Evolutionary conservation across 495 filamentous ascomycete genomes (phyloP).

Genomic region (Physcia stellaris): DNA sequence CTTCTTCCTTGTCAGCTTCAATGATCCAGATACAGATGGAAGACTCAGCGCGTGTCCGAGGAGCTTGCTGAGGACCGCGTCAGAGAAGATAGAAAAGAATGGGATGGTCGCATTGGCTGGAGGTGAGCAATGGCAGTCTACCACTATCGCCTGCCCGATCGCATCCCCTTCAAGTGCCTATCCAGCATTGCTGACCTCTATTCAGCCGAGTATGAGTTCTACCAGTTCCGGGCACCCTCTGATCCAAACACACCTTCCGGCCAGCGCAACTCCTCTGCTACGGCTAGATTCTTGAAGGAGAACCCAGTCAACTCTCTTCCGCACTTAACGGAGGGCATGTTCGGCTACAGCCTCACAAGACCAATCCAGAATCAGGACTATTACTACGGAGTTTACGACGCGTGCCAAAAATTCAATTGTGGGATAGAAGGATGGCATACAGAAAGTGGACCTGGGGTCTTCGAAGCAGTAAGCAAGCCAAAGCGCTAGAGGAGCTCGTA

Average conservation of each 20-base stretch:
- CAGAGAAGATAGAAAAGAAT: slow-evolving; percentile 49
- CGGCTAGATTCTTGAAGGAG: slow-evolving; percentile 56
- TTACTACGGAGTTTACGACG: slow-evolving; percentile 80
- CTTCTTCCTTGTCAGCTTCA: slow-evolving; percentile 85
- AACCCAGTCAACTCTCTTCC: slow-evolving; percentile 63
- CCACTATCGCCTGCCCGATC: no score
- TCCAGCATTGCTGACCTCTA: not conserved
- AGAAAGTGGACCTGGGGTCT: slow-evolving; percentile 90
- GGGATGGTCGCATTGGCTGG: slow-evolving; percentile 83
- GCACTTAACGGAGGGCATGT: slow-evolving; percentile 88
- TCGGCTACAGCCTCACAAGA: slow-evolving; percentile 89
- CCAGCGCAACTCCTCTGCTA: slow-evolving; percentile 52
- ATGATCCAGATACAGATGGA: slow-evolving; percentile 53
- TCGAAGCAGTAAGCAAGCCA: slow-evolving; percentile 61
- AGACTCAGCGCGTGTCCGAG: slow-evolving; percentile 74
- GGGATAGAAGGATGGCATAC: slow-evolving; percentile 95
- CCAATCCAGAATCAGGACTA: slow-evolving; percentile 89
- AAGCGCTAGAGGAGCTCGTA: slow-evolving; percentile 5
- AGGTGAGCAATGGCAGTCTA: slow-evolving; percentile 39
- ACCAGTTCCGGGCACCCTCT: slow-evolving; percentile 66
- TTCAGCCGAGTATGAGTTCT: slow-evolving; percentile 94
- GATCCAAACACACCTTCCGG: slow-evolving; percentile 20
- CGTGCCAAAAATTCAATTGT: slow-evolving; percentile 68
- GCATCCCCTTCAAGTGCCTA: slow-evolving; percentile 10
- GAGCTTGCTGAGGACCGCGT: slow-evolving; percentile 52